phyloP scores from a whole-genome alignment of 108 stramenopile species.

The Skeletonema marinoi region DNA sequence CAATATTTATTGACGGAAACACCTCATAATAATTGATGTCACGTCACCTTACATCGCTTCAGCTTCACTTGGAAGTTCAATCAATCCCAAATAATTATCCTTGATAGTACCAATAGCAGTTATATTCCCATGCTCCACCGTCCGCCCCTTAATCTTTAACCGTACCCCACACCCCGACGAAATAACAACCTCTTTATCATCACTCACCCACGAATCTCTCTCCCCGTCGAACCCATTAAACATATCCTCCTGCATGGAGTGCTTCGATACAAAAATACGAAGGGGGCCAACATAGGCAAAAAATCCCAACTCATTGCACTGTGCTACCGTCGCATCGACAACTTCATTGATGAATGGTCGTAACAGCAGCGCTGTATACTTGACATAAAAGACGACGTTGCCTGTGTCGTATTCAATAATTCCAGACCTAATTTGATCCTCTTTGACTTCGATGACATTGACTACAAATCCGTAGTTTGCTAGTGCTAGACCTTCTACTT shows the following conservation, averaged over 20 bases:
- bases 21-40: background rate
- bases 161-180: constrained; percentile 88
- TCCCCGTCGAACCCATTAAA: constrained; percentile 91
- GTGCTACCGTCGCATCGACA: constrained; percentile 89
- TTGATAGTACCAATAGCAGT: constrained; percentile 95
- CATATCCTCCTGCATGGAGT: constrained; percentile 95
- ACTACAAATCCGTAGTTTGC: constrained; percentile 95
- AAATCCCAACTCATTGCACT: constrained; percentile 90
- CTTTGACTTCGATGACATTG: constrained; percentile 90
- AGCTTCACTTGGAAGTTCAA: constrained; percentile 73
- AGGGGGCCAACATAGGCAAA: constrained; percentile 92
- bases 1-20: background rate
- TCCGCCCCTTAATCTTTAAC: constrained; percentile 90
- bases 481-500: constrained; percentile 90
- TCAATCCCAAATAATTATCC: constrained; percentile 93
- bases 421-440: constrained; percentile 91
- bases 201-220: constrained; percentile 92
- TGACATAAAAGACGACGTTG: constrained; percentile 87
- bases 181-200: constrained; percentile 94
- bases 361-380: constrained; percentile 88
- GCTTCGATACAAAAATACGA: constrained; percentile 92
- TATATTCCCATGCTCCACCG: constrained; percentile 91
- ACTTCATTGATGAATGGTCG: constrained; percentile 93
- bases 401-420: constrained; percentile 94
- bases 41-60: constrained; percentile 17